phyloP scores from a whole-genome alignment of 2,329 filamentous ascomycete genomes.

The Neoarthrinium moseri region DNA sequence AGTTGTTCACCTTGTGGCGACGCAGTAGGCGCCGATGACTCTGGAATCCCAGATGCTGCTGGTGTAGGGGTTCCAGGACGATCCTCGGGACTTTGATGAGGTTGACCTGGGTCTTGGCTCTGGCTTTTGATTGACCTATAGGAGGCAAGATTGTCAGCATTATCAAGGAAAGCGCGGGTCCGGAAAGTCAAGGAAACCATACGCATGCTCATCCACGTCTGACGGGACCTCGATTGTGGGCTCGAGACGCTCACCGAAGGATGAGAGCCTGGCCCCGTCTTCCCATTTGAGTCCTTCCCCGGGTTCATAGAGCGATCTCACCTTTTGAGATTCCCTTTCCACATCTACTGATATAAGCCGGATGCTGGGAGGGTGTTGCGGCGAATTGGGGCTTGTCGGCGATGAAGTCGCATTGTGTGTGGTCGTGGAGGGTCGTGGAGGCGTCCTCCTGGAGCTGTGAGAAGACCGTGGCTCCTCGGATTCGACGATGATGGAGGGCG shows the following conservation, averaged over 20 bases:
- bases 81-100: conserved; percentile 22
- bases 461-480: not conserved
- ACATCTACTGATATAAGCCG: conserved; percentile 53
- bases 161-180: conserved; percentile 8
- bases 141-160: conserved; percentile 19
- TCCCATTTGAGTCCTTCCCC: conserved; percentile 53
- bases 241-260: conserved; percentile 45
- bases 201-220: conserved; percentile 54
- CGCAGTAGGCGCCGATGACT: conserved; percentile 28
- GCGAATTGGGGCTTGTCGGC: conserved; percentile 11
- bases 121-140: conserved; percentile 14
- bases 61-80: conserved; percentile 27
- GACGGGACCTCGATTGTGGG: conserved; percentile 50
- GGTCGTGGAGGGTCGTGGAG: conserved; percentile 8
- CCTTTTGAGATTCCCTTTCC: conserved; percentile 65
- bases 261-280: conserved; percentile 47
- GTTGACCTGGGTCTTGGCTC: conserved; percentile 15
- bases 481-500: conserved; percentile 4
- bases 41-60: conserved; percentile 13
- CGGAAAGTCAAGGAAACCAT: conserved; percentile 50
- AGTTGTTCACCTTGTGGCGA: conserved; percentile 38
- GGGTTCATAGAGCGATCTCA: conserved; percentile 64
- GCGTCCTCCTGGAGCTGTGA: not conserved
- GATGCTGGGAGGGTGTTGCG: conserved; percentile 40
- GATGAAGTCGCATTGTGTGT: conserved; percentile 6